Base-by-base conservation (phyloP, 768 basidiomycete species). In the Infundibulicybe gibba region DNA sequence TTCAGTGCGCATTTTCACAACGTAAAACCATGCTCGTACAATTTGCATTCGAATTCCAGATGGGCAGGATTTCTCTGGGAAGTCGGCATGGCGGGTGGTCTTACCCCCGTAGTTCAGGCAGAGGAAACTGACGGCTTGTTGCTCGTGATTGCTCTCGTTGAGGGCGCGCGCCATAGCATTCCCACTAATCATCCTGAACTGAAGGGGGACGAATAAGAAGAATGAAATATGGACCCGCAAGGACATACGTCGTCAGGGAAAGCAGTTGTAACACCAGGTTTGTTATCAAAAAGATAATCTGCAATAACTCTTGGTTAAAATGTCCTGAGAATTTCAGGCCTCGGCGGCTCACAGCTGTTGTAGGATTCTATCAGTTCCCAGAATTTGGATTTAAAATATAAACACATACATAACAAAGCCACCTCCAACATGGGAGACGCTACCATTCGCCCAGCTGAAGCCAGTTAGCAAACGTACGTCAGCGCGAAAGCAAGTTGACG, bases 231-330 rank as follows among this genome's bases (percentile, higher is more conserved):
- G n/a, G n/a, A n/a, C n/a, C n/a, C n/a, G n/a, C n/a, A n/a, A n/a
- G n/a, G n/a, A 50, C 63, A 49, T 41, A 67, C 69, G 50, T 72
- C 58, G 46, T 69, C 67, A n/a, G 69, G 68, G 54, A 72, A 72
- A 12, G 68, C 61, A 8, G 64, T 63, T 9, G 68, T 67, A 12
- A 47, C 58, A 35, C 65, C 65, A n/a, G 65, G 54, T 21, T 54
- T 53, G 50, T 64, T 59, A 30, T 59, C 60, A 47, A 61, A 69
- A 14, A 69, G 61, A 45, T 69, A 69, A 51, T 71, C 69, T 71
- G 35, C 35, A 30, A 5, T 30, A 30, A 16, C n/a, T 3, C 17
- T n/a, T n/a, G n/a, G n/a, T 32, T 21, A 41, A 39, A 31, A 2
- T 12, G 33, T 60, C n/a, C n/a, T n/a, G n/a, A n/a, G n/a, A n/a